Conservation (phyloP, 148 eudicot species). For the Vaccinium macrocarpon region DNA sequence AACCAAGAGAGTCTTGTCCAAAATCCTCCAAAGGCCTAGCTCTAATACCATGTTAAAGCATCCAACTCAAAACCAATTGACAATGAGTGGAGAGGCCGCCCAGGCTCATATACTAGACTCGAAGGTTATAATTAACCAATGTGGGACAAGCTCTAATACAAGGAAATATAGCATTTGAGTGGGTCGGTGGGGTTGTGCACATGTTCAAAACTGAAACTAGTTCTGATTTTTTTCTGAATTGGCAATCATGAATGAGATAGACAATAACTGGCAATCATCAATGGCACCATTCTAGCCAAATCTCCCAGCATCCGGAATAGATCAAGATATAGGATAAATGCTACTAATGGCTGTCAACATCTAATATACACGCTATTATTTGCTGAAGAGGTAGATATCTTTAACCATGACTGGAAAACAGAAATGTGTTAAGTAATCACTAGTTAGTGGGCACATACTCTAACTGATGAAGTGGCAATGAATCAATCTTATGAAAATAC, state of each 20-base stretch:
- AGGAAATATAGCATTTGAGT: background rate
- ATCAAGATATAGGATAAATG: background rate
- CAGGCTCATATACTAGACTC: too few species aligned
- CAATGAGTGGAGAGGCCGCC: too few species aligned
- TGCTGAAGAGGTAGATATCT: background rate
- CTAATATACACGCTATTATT: background rate
- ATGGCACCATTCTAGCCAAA: background rate
- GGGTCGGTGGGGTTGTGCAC: background rate
- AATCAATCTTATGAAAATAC: background rate
- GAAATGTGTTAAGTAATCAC: slow-evolving; percentile 1
- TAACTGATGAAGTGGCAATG: background rate
- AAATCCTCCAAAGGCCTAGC: too few species aligned
- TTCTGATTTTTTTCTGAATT: background rate
- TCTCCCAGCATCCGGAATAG: background rate
- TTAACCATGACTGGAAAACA: background rate
- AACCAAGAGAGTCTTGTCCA: too few species aligned
- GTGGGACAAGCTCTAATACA: too few species aligned
- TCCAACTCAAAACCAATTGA: too few species aligned
- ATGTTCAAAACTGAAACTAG: background rate
- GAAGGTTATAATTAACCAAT: too few species aligned
- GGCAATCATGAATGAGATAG: background rate
- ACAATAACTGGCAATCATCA: background rate
- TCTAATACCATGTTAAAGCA: too few species aligned
- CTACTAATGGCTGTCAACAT: background rate
- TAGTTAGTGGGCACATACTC: slow-evolving; percentile 4